Base-by-base conservation (phyloP, 805 yeast genomes). In the Hanseniaspora lachancei region DNA sequence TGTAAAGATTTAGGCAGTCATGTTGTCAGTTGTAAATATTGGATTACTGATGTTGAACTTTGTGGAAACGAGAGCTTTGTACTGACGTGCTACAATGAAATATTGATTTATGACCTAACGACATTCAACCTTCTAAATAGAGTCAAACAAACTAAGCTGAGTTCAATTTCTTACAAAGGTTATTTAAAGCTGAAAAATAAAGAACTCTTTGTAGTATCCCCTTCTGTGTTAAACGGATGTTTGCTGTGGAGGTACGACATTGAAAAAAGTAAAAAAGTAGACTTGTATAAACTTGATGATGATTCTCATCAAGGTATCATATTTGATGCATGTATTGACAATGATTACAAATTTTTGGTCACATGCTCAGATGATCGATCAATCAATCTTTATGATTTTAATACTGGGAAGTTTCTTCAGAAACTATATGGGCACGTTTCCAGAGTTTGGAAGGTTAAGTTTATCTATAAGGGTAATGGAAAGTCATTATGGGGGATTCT, bases 361-460 rank as follows among this genome's bases (percentile, higher is more conserved):
- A 81, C 91, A 49, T 93, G 98, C 66, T 91, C 97, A 0, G 97
- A 93, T 67, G 98, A 91, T 65, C 75, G 98, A 59, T 86, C 96
- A 0, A 80, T 93, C 55, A 83, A 81, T 57, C 65, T 91, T 6
- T 89, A 89, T 82, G 79, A 79, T 61, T 70, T 83, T 58, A 62
- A 63, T 7, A 64, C 77, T 1, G 91, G 95, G 0, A 62, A 69
- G 12, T 68, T 80, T 36, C 61, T 85, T 41, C 84, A 91, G 1
- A 78, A 81, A 29, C 97, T 96, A 0, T 93, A 97, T 97, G 98
- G 97, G 15, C 98, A 93, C 65, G 82, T 85, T 1, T 91, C 97
- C 0, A 77, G 98, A 64, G 89, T 93, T 42, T 93, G 98, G 98
- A 77, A 78, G 44, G 70, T 91, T 47, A 74, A 74, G 50, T 86